These are phyloP conservation scores for Botrytis elliptica DNA, from an alignment of 2,329 filamentous ascomycete genomes.

Conservation along the genomic window DNA sequence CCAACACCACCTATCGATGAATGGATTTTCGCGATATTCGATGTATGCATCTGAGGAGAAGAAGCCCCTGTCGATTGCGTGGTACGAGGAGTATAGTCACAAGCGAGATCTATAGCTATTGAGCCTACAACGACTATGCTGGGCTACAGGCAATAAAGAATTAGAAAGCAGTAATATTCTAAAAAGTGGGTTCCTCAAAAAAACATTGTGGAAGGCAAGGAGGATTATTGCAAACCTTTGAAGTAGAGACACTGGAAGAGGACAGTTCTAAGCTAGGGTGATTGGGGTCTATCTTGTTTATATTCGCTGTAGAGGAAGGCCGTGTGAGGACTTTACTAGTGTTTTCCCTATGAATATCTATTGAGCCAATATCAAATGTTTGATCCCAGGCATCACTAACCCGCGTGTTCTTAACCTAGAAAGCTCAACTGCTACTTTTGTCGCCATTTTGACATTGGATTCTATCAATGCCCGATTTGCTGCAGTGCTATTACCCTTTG, in stretches of 20 bases:
- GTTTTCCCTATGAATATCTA: background rate
- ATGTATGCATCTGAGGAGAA: conserved; percentile 60
- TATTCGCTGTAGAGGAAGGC: background rate
- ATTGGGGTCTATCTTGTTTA: background rate
- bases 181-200: background rate
- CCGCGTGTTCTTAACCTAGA: conserved; percentile 19
- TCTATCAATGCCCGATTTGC: conserved; percentile 66
- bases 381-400: conserved; percentile 3
- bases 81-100: conserved; percentile 60
- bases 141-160: background rate
- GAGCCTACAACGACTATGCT: conserved; percentile 87
- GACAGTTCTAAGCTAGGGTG: background rate
- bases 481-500: conserved; percentile 57
- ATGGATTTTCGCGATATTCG: conserved; percentile 77
- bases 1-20: conserved; percentile 90
- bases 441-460: conserved; percentile 63
- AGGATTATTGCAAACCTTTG: conserved; percentile 10
- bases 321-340: background rate
- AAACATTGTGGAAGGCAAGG: background rate
- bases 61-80: conserved; percentile 40
- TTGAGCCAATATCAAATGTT: conserved; percentile 3
- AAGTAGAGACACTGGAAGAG: background rate
- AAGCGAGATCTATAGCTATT: conserved; percentile 82
- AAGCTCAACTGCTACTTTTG: conserved; percentile 60
- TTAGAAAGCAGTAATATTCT: background rate